A percentile compares a stretch with the other conserved stretches of the same genome.
Evolutionary conservation across 805 yeast species (phyloP).

Genomic region (Wickerhamiella australiensis): DNA sequence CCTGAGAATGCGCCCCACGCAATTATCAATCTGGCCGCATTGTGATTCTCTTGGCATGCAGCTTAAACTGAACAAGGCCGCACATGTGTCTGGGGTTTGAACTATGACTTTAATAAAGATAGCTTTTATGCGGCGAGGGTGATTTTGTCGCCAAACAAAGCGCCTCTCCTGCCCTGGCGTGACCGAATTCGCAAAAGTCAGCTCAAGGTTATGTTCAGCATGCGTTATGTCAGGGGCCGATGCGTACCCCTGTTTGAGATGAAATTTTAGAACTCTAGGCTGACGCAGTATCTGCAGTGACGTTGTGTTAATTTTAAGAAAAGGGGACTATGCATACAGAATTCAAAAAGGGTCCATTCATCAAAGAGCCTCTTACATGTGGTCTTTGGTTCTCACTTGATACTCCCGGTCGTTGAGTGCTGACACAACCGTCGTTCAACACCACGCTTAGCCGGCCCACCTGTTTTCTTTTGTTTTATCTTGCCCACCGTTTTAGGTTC

Average conservation of each 20-base stretch:
- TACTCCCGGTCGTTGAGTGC: background rate
- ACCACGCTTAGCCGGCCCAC: background rate
- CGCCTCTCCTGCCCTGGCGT: too few species aligned
- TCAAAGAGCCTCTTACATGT: too few species aligned
- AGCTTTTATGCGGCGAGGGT: background rate
- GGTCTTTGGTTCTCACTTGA: too few species aligned
- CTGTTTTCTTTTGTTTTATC: background rate
- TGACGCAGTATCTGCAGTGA: background rate
- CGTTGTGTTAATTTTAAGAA: background rate
- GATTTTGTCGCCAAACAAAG: too few species aligned
- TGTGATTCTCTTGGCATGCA: background rate
- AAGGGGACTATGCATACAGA: background rate
- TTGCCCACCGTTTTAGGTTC: too few species aligned
- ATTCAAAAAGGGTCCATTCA: too few species aligned
- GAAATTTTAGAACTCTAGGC: slow-evolving; percentile 1
- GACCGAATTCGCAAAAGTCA: too few species aligned
- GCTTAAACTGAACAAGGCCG: background rate
- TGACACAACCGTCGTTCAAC: background rate
- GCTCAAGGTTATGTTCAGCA: background rate
- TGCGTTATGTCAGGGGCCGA: slow-evolving; percentile 2
- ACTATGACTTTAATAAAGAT: background rate
- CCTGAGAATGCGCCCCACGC: slow-evolving; percentile 1
- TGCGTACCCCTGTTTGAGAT: slow-evolving; percentile 2
- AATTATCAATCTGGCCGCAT: background rate
- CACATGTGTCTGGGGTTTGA: background rate